Evolutionary conservation across 192 early-diverging fungal genomes (phyloP).

Genomic region (Dimargaris xerosporica): DNA sequence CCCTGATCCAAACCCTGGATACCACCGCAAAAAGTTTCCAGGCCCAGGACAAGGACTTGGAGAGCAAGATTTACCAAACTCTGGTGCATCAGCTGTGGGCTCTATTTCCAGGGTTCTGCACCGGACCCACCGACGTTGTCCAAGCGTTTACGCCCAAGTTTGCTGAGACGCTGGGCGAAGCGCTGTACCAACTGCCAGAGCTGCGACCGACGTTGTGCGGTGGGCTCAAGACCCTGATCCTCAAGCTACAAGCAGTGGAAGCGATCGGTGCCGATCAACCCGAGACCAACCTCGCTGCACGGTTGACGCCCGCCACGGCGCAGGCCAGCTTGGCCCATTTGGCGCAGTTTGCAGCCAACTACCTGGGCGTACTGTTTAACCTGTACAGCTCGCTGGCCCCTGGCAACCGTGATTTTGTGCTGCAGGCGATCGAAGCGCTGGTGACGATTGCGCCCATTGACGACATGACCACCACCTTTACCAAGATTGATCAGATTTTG

Average conservation of each 20-base stretch:
- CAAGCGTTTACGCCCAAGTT: conserved; percentile 40
- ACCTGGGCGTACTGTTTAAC: conserved; percentile 63
- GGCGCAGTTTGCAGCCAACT: conserved; percentile 50
- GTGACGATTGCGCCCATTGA: conserved; percentile 38
- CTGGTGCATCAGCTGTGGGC: conserved; percentile 80
- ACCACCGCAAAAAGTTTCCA: conserved; percentile 42
- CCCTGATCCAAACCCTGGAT: conserved; percentile 57
- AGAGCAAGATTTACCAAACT: conserved; percentile 83
- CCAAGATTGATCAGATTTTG: conserved; percentile 39
- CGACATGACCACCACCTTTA: conserved; percentile 50
- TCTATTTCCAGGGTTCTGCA: conserved; percentile 71
- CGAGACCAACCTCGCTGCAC: conserved; percentile 27
- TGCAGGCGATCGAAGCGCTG: conserved; percentile 53
- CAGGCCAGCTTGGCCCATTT: conserved; percentile 37
- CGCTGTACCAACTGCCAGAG: conserved; percentile 57
- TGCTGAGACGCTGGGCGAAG: conserved; percentile 56
- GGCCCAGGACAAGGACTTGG: conserved; percentile 39
- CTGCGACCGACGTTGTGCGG: conserved; percentile 63
- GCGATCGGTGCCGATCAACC: conserved; percentile 17
- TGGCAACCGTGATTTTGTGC: conserved; percentile 42
- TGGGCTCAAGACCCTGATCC: conserved; percentile 49
- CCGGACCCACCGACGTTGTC: conserved; percentile 60
- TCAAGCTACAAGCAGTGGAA: conserved; percentile 15
- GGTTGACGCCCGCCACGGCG: conserved; percentile 35
- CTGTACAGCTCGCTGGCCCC: conserved; percentile 52